Base-by-base conservation (phyloP, 805 yeast species). In the Maudiozyma pseudohumilis region DNA sequence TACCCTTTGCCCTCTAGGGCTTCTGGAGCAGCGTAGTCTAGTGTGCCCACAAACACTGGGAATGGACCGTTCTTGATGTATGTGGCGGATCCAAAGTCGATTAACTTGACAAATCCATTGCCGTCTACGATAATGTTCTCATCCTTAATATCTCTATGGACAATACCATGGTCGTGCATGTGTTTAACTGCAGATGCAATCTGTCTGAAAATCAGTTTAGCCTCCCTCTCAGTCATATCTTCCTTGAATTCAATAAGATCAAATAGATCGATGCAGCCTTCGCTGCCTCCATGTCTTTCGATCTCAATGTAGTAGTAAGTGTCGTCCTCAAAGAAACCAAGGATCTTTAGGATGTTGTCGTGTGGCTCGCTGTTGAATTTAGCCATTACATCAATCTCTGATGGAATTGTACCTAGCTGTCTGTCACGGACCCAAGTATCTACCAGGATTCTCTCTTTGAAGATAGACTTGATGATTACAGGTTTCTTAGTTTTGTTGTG, bases 381-480 rank as follows among this genome's bases (percentile, higher is more conserved):
- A 21, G 87, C 77, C 83, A 89, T 77, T 27, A 89, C 78, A 55
- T 86, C 92, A 45, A 89, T 89, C 58, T 89, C 98, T 13, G 88
- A 77, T 1, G 97, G 97, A 20, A 89, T 80, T 0, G 95, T 87
- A 3, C 97, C 97, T 25, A 88, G 63, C 42, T 72, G 73, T 16
- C 94, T 72, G 58, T 92, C 97, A 38, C 96, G 70, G 2, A 86
- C 94, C 98, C 98, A 89, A 0, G 96, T 85, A 56, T 92, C 97
- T 13, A 89, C 95, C 48, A 92, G 65, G 48, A 89, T 89, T 40
- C 95, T 71, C 46, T 86, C 94, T 52, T 89, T 89, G 53, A 83
- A 80, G 29, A 89, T 92, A 42, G 92, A 76, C 57, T 89, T 89
- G 41, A 88, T 74, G n/a, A 89, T 82, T 27, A 85, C 78, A 41